Percentiles rank a stretch among this genome's conserved stretches.
phyloP scores from a whole-genome alignment of 108 stramenopile species.

The Pseudonitzschia multistriata region DNA sequence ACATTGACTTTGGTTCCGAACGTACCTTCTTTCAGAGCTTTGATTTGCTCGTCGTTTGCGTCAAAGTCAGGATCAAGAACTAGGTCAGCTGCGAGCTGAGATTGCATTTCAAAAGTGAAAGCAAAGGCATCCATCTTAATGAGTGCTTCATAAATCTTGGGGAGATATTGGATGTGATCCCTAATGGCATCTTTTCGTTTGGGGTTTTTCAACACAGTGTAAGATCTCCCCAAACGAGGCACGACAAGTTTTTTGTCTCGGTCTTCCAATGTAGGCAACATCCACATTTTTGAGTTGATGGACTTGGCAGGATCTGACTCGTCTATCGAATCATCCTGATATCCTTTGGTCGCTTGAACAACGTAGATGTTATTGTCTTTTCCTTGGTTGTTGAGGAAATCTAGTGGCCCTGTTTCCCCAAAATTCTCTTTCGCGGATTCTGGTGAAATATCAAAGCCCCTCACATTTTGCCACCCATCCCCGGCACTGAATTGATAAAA shows the following conservation, averaged over 20 bases:
- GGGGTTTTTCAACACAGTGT: conserved; percentile 23
- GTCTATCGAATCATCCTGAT: conserved; percentile 60
- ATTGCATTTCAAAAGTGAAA: conserved; percentile 88
- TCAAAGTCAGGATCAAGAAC: conserved; percentile 72
- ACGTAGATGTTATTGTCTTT: conserved; percentile 65
- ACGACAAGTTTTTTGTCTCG: conserved; percentile 81
- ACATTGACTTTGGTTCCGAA: too few relatives aligned
- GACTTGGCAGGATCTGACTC: conserved; percentile 64
- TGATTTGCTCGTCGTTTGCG: conserved; percentile 79
- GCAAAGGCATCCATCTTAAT: conserved; percentile 88
- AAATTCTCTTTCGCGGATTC: conserved; percentile 61
- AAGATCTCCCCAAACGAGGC: conserved; percentile 69
- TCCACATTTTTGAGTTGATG: conserved; percentile 77
- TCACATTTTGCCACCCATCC: conserved; percentile 80
- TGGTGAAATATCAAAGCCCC: conserved; percentile 85
- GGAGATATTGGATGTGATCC: conserved; percentile 60
- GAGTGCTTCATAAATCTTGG: conserved; percentile 76
- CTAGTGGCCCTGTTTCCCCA: conserved; percentile 35
- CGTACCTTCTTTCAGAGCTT: conserved; percentile 77
- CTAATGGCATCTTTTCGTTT: conserved; percentile 46
- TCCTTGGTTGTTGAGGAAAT: conserved; percentile 21
- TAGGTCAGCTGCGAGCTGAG: conserved; percentile 83
- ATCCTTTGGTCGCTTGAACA: conserved; percentile 73
- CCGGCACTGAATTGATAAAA: conserved; percentile 91
- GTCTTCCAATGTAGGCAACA: conserved; percentile 76